Conservation (phyloP, 805 yeast genomes). For the Scheffersomyces ergatensis region DNA sequence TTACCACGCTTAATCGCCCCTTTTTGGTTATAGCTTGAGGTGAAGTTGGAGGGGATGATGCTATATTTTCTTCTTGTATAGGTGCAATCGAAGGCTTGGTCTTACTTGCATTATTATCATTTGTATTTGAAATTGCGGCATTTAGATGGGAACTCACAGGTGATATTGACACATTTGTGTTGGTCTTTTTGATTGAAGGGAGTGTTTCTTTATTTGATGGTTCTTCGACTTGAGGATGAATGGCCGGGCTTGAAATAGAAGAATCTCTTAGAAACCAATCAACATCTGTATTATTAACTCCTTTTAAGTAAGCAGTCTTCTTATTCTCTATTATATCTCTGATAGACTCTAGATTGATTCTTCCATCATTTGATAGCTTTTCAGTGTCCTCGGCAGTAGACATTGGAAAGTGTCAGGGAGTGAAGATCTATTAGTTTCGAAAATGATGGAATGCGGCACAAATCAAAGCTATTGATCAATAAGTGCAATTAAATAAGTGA, state of each 20-base stretch:
- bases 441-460: too few species aligned
- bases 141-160: conserved; percentile 17
- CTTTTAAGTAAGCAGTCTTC: conserved; percentile 17
- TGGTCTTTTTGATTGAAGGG: not conserved
- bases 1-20: not conserved
- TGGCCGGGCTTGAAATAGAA: conserved; percentile 6
- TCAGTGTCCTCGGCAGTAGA: not conserved
- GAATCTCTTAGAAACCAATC: conserved; percentile 52
- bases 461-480: too few species aligned
- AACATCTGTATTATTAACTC: conserved; percentile 42
- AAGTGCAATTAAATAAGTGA: too few species aligned
- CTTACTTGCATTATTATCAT: conserved; percentile 25
- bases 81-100: conserved; percentile 33
- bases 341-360: conserved; percentile 17
- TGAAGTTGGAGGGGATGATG: not conserved
- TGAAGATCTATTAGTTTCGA: too few species aligned
- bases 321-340: conserved; percentile 21
- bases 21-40: not conserved
- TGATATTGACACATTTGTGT: conserved; percentile 2
- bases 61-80: conserved; percentile 13
- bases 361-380: not conserved
- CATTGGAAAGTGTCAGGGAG: too few species aligned
- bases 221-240: not conserved
- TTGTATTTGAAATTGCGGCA: conserved; percentile 29
- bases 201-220: not conserved